phyloP scores from a whole-genome alignment of 148 eudicot species.

The Rhododendron vialii region DNA sequence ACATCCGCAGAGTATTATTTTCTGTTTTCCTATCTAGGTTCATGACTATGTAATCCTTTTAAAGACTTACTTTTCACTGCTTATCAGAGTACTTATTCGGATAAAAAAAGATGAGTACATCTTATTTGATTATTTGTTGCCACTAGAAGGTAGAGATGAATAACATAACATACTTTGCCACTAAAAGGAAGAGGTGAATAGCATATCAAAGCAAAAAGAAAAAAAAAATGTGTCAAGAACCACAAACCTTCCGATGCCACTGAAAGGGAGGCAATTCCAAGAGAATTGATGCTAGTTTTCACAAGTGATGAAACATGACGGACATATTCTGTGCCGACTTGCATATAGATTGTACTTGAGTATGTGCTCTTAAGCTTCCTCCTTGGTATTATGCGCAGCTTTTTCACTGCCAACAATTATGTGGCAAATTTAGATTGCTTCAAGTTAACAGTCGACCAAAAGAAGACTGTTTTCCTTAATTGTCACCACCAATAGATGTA shows the following conservation, averaged over 20 bases:
- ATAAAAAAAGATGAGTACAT: background rate
- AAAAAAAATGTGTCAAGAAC: background rate
- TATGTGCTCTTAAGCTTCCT: conserved; percentile 61
- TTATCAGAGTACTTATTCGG: background rate
- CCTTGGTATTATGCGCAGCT: conserved; percentile 64
- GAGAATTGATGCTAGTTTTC: conserved; percentile 61
- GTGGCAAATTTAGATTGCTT: background rate
- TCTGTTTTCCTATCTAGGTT: background rate
- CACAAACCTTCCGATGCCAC: conserved; percentile 63
- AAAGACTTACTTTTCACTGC: background rate
- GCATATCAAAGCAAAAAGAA: background rate
- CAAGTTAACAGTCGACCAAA: background rate
- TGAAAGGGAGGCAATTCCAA: conserved; percentile 43
- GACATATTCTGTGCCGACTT: conserved; percentile 70
- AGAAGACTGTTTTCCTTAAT: background rate
- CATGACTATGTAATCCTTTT: background rate
- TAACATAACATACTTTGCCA: too few species aligned
- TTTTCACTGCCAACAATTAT: conserved; percentile 48
- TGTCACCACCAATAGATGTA: background rate
- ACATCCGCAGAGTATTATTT: background rate
- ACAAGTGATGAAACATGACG: conserved; percentile 69
- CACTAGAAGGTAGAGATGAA: background rate
- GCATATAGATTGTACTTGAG: conserved; percentile 62
- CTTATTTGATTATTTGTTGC: background rate
- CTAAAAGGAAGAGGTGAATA: background rate